phyloP scores from a whole-genome alignment of 2,329 filamentous ascomycete species.

The Penicillium hordei region DNA sequence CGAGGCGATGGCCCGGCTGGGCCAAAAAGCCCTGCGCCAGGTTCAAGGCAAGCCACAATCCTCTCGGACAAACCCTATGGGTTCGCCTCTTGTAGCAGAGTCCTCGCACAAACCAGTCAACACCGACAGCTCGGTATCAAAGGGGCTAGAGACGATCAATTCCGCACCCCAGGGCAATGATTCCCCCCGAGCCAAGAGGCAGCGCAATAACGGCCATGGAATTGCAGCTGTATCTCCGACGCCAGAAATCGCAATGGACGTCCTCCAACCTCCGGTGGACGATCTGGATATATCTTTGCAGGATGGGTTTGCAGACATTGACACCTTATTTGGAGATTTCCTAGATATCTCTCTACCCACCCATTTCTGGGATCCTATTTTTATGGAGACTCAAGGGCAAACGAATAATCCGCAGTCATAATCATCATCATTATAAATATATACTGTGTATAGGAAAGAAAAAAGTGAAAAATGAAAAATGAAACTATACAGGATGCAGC shows the following conservation, averaged over 20 bases:
- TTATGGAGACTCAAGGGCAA: conserved; percentile 16
- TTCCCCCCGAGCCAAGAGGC: conserved; percentile 1
- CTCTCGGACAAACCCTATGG: background rate
- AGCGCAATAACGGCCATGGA: conserved; percentile 1
- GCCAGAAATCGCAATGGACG: conserved; percentile 23
- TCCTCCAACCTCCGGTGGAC: conserved; percentile 48
- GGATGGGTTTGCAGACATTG: conserved; percentile 35
- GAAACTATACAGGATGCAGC: conserved; percentile 4
- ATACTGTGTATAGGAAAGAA: conserved; percentile 6
- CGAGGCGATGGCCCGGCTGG: conserved; percentile 44
- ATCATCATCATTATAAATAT: conserved; percentile 16
- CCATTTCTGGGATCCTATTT: conserved; percentile 41
- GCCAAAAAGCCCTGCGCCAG: conserved; percentile 39
- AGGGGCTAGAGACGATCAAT: background rate
- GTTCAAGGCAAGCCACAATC: conserved; percentile 23
- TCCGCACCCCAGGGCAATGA: background rate
- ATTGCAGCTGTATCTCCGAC: background rate
- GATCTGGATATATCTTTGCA: conserved; percentile 30
- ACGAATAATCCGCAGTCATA: conserved; percentile 4
- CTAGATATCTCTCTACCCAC: conserved; percentile 38
- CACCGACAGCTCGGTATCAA: background rate
- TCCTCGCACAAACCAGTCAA: background rate
- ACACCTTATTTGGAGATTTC: conserved; percentile 38
- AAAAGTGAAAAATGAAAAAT: background rate
- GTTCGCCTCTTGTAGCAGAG: background rate